Conservation (phyloP, 2,329 filamentous ascomycete species). For the Penicillium sp. region DNA sequence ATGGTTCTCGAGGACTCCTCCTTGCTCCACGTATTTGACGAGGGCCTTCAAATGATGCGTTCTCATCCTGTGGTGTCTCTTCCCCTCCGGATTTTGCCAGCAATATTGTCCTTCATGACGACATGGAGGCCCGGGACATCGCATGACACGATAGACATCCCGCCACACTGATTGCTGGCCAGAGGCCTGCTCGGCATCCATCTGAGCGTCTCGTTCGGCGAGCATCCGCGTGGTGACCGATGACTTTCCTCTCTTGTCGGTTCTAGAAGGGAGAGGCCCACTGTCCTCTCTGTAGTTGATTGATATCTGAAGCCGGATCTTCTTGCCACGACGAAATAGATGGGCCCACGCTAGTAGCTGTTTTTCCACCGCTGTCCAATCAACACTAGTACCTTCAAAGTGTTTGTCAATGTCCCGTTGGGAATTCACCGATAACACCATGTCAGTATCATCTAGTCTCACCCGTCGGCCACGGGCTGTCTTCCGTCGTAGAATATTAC, state of each 20-base stretch:
- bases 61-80: slow-evolving; percentile 33
- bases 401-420: slow-evolving; percentile 21
- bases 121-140: slow-evolving; percentile 29
- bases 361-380: slow-evolving; percentile 24
- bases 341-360: slow-evolving; percentile 21
- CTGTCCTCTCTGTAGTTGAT: slow-evolving; percentile 29
- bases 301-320: slow-evolving; percentile 22
- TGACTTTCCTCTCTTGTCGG: slow-evolving; percentile 9
- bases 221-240: slow-evolving; percentile 8
- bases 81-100: slow-evolving; percentile 32
- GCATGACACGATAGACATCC: slow-evolving; percentile 31
- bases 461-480: too few species aligned
- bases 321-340: slow-evolving; percentile 22
- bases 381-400: slow-evolving; percentile 23
- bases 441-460: too few species aligned
- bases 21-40: slow-evolving; percentile 25
- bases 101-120: slow-evolving; percentile 28
- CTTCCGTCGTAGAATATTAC: too few species aligned
- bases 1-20: slow-evolving; percentile 19
- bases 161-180: slow-evolving; percentile 26
- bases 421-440: neutral
- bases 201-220: slow-evolving; percentile 9
- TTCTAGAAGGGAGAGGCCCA: slow-evolving; percentile 1
- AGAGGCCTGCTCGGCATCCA: slow-evolving; percentile 20
- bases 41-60: slow-evolving; percentile 29